phyloP scores from a whole-genome alignment of 768 basidiomycete species.

The Paxillus involutus region DNA sequence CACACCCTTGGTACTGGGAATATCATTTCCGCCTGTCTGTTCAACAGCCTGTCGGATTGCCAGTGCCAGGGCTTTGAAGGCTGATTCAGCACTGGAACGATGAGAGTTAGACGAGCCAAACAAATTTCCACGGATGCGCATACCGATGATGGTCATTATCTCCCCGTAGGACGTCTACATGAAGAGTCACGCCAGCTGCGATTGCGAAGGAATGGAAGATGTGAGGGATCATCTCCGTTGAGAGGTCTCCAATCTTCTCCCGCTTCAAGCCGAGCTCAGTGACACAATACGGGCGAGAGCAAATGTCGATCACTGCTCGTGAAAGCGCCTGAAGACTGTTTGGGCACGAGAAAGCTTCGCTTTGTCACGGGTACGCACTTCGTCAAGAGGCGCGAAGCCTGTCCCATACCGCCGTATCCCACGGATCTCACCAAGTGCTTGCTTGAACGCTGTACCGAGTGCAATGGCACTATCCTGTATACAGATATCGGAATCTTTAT shows the following conservation, averaged over 20 bases:
- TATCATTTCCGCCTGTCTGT: constrained; percentile 82
- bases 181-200: constrained; percentile 89
- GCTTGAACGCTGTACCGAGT: constrained; percentile 87
- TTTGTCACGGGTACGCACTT: constrained; percentile 52
- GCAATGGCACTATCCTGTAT: constrained; percentile 89
- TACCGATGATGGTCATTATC: constrained; percentile 98
- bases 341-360: neutral
- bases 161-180: constrained; percentile 91
- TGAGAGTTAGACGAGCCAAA: neutral
- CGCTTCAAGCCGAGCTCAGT: constrained; percentile 84
- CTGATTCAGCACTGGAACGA: constrained; percentile 79
- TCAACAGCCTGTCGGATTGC: constrained; percentile 96
- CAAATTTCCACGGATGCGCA: constrained; percentile 18
- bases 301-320: constrained; percentile 96
- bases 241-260: constrained; percentile 93
- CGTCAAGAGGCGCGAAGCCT: constrained; percentile 95
- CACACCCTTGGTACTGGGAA: constrained; percentile 97
- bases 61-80: constrained; percentile 96
- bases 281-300: constrained; percentile 94
- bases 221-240: constrained; percentile 98
- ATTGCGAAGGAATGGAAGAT: constrained; percentile 98
- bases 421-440: constrained; percentile 90
- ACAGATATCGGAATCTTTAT: constrained; percentile 6
- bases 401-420: constrained; percentile 96
- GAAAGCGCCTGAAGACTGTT: constrained; percentile 73